Evolutionary conservation across 1,139 yeast species (phyloP), one percentile per base, ranked within the genome.

Genomic region (Yamadazyma dushanensis): DNA sequence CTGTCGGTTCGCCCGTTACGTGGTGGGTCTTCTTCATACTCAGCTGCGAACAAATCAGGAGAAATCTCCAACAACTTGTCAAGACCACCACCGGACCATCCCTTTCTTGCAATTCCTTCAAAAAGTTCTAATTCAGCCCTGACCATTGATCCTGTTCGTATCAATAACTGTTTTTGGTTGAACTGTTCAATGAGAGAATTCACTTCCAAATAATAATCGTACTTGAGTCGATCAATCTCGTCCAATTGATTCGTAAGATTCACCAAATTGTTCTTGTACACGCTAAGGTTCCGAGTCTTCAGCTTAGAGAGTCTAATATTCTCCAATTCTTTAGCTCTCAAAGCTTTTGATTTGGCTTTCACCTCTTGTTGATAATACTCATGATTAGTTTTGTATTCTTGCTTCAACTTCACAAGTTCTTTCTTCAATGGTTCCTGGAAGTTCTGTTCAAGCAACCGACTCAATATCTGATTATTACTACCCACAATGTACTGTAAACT

Each of bases 31-130:
- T 48, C 47, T 11, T 41, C 47, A 11, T 51, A 52, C 23, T 46
- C 50, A 6, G 51, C 57, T 23, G 61, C 65, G 50, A 77, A 76
- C 3, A 78, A 70, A 48, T 77, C 82, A 2, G 78, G 78, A 9
- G 80, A 69, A 32, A 69, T 57, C n/a, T 70, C 58, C 27, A 80
- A 61, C 35, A 87, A 61, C 19, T 76, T 81, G 52, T 87, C 95
- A 26, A 86, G 60, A 0, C 95, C 95, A 15, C 92, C 92, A 8
- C 95, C 95, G 8, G 84, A 73, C 88, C 90, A 83, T 7, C 95
- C 94, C 54, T 87, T 87, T 39, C 80, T 71, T 0, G 95, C 95
- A 23, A 88, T 78, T 15, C 85, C 83, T 51, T 85, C 95, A 48
- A 78, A 81, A 5, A 87, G 78, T 50, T 86, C 94, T 22, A 88